Evolutionary conservation across 169 alveolate species (phyloP).

Genomic region (Cryptosporidium andersoni): DNA sequence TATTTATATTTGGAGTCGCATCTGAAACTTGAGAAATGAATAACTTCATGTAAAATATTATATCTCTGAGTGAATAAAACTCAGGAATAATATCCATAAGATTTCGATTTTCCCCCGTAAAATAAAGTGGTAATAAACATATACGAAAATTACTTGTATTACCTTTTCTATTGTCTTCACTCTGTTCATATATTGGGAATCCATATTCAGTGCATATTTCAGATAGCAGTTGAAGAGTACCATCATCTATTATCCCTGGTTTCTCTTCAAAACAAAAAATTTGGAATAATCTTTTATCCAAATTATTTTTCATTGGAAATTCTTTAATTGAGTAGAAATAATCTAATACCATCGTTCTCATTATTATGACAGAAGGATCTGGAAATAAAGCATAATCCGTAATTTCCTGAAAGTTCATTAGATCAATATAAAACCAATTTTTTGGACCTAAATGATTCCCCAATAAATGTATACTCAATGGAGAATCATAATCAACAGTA

Average conservation of each 20-base stretch:
- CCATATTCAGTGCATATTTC: slow-evolving; percentile 46
- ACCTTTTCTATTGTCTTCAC: slow-evolving; percentile 9
- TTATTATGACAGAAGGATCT: slow-evolving; percentile 75
- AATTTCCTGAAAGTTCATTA: slow-evolving; percentile 74
- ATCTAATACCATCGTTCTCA: slow-evolving; percentile 76
- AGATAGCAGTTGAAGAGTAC: slow-evolving; percentile 35
- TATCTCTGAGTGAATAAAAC: slow-evolving; percentile 60
- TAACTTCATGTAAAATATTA: slow-evolving; percentile 69
- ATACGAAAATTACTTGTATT: not conserved
- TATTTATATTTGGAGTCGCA: slow-evolving; percentile 22
- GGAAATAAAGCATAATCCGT: slow-evolving; percentile 75
- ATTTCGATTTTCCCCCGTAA: slow-evolving; percentile 45
- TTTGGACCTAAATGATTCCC: slow-evolving; percentile 78
- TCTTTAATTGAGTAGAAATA: slow-evolving; percentile 75
- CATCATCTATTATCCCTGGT: slow-evolving; percentile 54
- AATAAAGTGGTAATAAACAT: slow-evolving; percentile 28
- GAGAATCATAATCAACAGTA: slow-evolving; percentile 75
- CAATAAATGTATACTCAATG: slow-evolving; percentile 74
- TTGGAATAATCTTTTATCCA: not conserved
- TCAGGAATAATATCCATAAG: slow-evolving; percentile 73
- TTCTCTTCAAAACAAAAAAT: slow-evolving; percentile 36
- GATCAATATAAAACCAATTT: slow-evolving; percentile 74
- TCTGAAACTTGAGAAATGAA: slow-evolving; percentile 35
- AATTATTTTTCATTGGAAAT: not conserved
- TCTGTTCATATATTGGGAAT: not conserved